Evolutionary conservation across 208 protist species (phyloP).

Genomic region (Crithidia sp.): DNA sequence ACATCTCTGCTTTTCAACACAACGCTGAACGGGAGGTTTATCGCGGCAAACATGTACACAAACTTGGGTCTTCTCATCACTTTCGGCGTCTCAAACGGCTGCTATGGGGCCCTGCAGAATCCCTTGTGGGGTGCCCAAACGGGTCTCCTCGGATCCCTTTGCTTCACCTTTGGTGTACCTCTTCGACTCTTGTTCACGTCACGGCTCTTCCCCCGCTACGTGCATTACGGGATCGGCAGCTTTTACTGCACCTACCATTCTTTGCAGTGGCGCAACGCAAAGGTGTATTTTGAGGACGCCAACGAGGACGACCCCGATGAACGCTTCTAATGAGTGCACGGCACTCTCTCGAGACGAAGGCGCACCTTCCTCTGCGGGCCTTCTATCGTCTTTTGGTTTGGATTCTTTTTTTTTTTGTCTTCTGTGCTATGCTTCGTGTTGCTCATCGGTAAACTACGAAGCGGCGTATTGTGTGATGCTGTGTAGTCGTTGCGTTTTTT

Average conservation of each 20-base stretch:
- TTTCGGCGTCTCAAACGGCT: conserved; percentile 61
- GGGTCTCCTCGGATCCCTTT: conserved; percentile 47
- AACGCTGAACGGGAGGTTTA: conserved; percentile 61
- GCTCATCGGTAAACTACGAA: neutral
- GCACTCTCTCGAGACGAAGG: too few species aligned
- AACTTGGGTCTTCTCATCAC: conserved; percentile 55
- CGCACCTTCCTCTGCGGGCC: too few species aligned
- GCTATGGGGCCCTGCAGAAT: conserved; percentile 36
- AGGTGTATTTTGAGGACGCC: conserved; percentile 75
- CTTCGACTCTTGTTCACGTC: conserved; percentile 63
- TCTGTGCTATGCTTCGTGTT: too few species aligned
- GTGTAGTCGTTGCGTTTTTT: neutral
- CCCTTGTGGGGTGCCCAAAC: conserved; percentile 61
- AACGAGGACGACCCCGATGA: conserved; percentile 64
- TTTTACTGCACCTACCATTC: conserved; percentile 74
- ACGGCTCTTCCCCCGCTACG: conserved; percentile 62
- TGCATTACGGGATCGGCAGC: conserved; percentile 70
- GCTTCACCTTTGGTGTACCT: conserved; percentile 62
- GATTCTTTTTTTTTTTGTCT: too few species aligned
- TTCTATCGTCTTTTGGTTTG: too few species aligned
- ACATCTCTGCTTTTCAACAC: conserved; percentile 77
- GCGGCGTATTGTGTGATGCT: neutral
- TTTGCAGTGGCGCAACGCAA: conserved; percentile 42
- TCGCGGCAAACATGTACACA: conserved; percentile 65
- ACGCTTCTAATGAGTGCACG: conserved; percentile 24